Base-by-base conservation (phyloP, 495 filamentous ascomycete genomes). In the Podospora pseudopauciseta region DNA sequence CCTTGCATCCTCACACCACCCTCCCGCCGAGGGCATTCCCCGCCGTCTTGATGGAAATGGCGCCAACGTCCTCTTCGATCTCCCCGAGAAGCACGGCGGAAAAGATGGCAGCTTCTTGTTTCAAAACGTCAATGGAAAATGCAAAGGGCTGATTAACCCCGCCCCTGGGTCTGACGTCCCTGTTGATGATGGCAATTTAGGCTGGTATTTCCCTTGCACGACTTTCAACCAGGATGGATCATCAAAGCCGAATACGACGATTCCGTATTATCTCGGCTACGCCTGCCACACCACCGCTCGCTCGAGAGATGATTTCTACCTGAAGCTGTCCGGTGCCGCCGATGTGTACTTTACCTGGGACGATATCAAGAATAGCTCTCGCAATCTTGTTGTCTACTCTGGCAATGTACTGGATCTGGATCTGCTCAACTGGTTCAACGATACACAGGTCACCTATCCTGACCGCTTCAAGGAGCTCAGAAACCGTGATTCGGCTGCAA, bases 61-160 rank as follows among this genome's bases (percentile, higher is more conserved):
- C n/a, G 73, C 85, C 0, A 97, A 98, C 74, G 87, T 99, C 23
- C 80, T 99, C 2, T 99, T 88, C 70, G 93, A 97, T 77, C 79
- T 97, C 4, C 88, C 89, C 0, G 81, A 86, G 65, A 90, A 90
- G 74, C 88, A 94, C 77, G 92, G 89, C 59, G 96, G 94, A 0
- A 83, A 90, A 73, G 96, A 99, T 77, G 93, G 91, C 60, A 97
- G 93, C 74, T 99, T 99, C 78, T 81, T 98, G 73, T 99, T 99
- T 80, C 96, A 99, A 77, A 95, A 97, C 72, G 96, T 99, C 76
- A 99, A 99, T 72, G 96, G 95, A 19, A 91, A 91, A 64, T 99
- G 96, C 85, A 99, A 98, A 79, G 92, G 86, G 2, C 77, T 98
- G 5, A 96, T 99, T 73, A 96, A 86, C 2, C 79, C 83, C 0